Percentiles rank a stretch among this genome's conserved stretches.
Conservation (phyloP, 345 rosid species). For the Limnanthes douglasii region DNA sequence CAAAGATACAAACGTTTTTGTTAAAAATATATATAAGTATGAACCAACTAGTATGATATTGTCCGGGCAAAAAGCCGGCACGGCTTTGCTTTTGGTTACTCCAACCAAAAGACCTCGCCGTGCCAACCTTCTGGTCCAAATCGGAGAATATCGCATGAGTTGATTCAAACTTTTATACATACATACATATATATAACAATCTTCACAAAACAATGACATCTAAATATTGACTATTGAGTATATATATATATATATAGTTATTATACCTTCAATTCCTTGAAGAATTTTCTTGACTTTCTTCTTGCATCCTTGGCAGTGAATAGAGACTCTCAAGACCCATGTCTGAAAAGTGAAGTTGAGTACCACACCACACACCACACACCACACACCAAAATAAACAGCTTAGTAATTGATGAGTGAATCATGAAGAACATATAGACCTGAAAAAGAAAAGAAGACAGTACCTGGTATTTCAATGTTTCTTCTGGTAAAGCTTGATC, state of each 20-base stretch:
- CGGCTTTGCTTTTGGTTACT: no score
- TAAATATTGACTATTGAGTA: neutral
- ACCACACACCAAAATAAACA: neutral
- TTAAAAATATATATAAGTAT: no score
- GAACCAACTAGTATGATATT: no score
- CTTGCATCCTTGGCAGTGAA: slow-evolving; percentile 73
- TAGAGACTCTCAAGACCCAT: slow-evolving; percentile 46
- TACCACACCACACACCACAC: neutral
- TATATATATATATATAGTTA: neutral
- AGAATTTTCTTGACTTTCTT: slow-evolving; percentile 58
- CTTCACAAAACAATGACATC: neutral
- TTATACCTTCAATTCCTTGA: slow-evolving; percentile 45
- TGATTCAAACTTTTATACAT: no score
- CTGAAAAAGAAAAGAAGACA: neutral
- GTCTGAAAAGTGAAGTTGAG: slow-evolving; percentile 20
- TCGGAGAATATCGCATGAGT: no score
- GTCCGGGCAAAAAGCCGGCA: no score
- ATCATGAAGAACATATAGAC: neutral
- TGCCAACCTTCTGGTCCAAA: no score
- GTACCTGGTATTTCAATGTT: slow-evolving; percentile 31
- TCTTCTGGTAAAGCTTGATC: slow-evolving; percentile 11
- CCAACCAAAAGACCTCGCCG: no score
- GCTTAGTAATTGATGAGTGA: neutral
- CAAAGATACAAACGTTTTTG: no score
- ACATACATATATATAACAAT: no score